Evolutionary conservation across 441 rosid species (phyloP).

Genomic region (Omphalea diandra): DNA sequence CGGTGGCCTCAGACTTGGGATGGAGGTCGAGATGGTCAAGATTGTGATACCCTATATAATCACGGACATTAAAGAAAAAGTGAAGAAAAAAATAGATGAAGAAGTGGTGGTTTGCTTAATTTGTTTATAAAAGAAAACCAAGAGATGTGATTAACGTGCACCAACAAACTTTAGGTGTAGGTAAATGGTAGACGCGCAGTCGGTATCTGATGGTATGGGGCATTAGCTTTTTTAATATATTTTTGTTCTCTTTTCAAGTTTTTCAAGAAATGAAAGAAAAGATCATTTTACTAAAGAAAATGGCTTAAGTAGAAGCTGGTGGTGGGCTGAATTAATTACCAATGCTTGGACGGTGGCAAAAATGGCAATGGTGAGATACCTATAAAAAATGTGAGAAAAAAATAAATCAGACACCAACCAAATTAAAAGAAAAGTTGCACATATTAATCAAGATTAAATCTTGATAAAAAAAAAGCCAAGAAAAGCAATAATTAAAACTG

Average conservation of each 20-base stretch:
- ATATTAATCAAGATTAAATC: not conserved
- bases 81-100: not conserved
- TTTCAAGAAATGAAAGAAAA: not conserved
- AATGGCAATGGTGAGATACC: constrained; percentile 87
- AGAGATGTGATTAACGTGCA: not conserved
- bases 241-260: not conserved
- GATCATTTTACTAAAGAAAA: too few relatives aligned
- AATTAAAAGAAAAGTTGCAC: not conserved
- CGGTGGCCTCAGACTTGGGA: constrained; percentile 80
- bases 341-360: constrained; percentile 83
- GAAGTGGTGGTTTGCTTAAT: too few relatives aligned
- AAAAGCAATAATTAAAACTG: too few relatives aligned
- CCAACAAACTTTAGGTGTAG: constrained; percentile 12
- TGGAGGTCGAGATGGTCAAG: constrained; percentile 74
- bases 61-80: not conserved
- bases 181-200: too few relatives aligned
- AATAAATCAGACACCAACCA: not conserved
- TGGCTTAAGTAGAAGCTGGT: not conserved
- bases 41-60: constrained; percentile 77
- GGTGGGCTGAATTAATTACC: constrained; percentile 40
- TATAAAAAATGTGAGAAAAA: constrained; percentile 18
- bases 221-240: too few relatives aligned
- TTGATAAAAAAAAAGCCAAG: not conserved
- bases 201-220: too few relatives aligned
- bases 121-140: not conserved